Evolutionary conservation across 805 yeast genomes (phyloP).

Genomic region (Zygoascus bituminiphila): DNA sequence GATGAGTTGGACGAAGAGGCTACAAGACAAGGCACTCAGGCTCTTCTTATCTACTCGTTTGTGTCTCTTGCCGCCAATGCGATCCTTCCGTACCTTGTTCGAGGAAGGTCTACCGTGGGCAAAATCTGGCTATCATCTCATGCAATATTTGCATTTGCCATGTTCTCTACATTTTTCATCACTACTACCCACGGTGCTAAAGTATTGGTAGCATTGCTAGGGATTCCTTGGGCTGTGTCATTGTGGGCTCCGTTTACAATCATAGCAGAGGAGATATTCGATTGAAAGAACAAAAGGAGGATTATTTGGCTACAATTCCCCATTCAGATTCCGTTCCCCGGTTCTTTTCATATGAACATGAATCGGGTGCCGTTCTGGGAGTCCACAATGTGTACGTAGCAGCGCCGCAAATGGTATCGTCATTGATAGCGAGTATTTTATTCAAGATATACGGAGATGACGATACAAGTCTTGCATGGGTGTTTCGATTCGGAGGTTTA

Average conservation of each 20-base stretch:
- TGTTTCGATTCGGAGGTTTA: conserved; percentile 47
- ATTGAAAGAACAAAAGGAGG: conserved; percentile 39
- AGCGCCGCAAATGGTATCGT: conserved; percentile 48
- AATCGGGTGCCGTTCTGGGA: conserved; percentile 49
- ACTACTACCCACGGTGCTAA: conserved; percentile 37
- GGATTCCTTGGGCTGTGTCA: conserved; percentile 58
- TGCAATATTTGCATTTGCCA: conserved; percentile 40
- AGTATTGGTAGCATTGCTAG: conserved; percentile 42
- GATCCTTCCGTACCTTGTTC: conserved; percentile 38
- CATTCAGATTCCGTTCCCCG: conserved; percentile 5
- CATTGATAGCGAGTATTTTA: conserved; percentile 40
- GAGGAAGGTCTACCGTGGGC: conserved; percentile 26
- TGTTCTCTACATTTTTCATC: conserved; percentile 41
- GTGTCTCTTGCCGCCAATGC: conserved; percentile 39
- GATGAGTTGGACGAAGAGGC: conserved; percentile 37
- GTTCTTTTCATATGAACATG: conserved; percentile 36
- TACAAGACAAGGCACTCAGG: conserved; percentile 45
- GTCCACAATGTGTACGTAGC: conserved; percentile 53
- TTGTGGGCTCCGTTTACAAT: conserved; percentile 61
- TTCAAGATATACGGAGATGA: conserved; percentile 32
- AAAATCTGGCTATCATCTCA: conserved; percentile 46
- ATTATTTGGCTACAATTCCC: conserved; percentile 17
- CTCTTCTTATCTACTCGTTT: conserved; percentile 42
- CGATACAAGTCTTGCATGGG: conserved; percentile 45
- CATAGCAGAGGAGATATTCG: conserved; percentile 48